Conservation (phyloP, 2,329 filamentous ascomycete species). For the Aspergillus terreus region DNA sequence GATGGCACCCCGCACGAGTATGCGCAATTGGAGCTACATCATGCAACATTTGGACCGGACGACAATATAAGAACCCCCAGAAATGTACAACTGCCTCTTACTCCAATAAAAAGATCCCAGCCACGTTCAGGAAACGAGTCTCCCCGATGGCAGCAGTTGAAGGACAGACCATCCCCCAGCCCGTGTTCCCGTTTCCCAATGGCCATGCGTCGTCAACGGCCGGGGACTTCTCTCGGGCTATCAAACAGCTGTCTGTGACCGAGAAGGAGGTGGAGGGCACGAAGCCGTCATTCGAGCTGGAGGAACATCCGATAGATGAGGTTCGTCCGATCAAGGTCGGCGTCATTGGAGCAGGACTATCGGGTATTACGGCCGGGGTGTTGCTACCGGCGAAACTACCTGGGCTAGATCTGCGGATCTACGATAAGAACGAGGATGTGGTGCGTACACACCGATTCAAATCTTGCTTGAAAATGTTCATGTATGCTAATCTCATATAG, state of each 20-base stretch:
- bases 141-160: slow-evolving; percentile 9
- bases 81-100: background rate
- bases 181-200: slow-evolving; percentile 1
- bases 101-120: background rate
- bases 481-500: slow-evolving; percentile 18
- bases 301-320: slow-evolving; percentile 48
- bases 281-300: slow-evolving; percentile 29
- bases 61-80: background rate
- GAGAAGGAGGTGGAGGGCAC: slow-evolving; percentile 4
- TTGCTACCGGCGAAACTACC: slow-evolving; percentile 67
- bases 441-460: slow-evolving; percentile 41
- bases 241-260: slow-evolving; percentile 3
- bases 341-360: slow-evolving; percentile 62
- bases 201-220: background rate
- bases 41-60: background rate
- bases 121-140: too few species aligned
- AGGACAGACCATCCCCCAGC: background rate
- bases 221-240: background rate
- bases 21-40: background rate
- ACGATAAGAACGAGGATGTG: slow-evolving; percentile 65
- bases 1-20: background rate
- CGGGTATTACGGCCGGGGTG: slow-evolving; percentile 62
- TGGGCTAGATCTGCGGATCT: slow-evolving; percentile 60
- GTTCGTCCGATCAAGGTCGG: slow-evolving; percentile 52
- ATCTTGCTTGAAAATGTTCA: too few species aligned